phyloP scores from a whole-genome alignment of 352 stramenopile genomes.

The Peronosclerospora sorghi region DNA sequence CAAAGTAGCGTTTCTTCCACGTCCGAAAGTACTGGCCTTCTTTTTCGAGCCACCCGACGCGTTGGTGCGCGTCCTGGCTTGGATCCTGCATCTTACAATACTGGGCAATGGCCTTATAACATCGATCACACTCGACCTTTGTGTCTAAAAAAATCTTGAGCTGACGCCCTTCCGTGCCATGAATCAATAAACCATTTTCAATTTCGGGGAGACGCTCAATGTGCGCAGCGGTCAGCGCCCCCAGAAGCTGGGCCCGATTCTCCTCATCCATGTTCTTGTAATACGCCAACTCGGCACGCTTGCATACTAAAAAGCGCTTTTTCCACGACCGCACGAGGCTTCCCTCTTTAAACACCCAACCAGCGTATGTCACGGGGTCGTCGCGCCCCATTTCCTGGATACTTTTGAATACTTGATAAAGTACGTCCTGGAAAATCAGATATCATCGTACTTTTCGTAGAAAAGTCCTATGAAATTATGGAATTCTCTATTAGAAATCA shows the following conservation, averaged over 20 bases:
- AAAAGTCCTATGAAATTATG: no score
- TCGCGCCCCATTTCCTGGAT: constrained; percentile 15
- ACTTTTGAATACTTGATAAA: no score
- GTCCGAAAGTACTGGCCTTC: constrained; percentile 52
- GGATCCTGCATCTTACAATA: constrained; percentile 31
- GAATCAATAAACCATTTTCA: constrained; percentile 63
- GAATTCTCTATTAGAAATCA: no score
- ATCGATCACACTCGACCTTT: constrained; percentile 51
- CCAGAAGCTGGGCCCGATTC: constrained; percentile 57
- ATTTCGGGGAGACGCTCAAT: constrained; percentile 54
- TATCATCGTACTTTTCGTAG: constrained; percentile 2
- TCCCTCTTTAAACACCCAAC: constrained; percentile 72
- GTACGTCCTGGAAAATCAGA: no score
- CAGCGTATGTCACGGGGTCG: constrained; percentile 54
- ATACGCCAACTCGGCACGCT: constrained; percentile 61
- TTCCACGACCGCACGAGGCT: constrained; percentile 77
- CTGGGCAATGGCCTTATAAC: constrained; percentile 52
- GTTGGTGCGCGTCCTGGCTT: constrained; percentile 13
- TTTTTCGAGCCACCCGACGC: constrained; percentile 59
- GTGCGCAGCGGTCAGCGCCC: constrained; percentile 52
- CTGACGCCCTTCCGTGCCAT: constrained; percentile 45
- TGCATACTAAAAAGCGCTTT: constrained; percentile 76
- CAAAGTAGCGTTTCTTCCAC: constrained; percentile 72
- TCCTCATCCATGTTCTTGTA: constrained; percentile 67
- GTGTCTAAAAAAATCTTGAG: constrained; percentile 81